phyloP scores from a whole-genome alignment of 2,329 filamentous ascomycete species.

The Thielaviopsis musarum region DNA sequence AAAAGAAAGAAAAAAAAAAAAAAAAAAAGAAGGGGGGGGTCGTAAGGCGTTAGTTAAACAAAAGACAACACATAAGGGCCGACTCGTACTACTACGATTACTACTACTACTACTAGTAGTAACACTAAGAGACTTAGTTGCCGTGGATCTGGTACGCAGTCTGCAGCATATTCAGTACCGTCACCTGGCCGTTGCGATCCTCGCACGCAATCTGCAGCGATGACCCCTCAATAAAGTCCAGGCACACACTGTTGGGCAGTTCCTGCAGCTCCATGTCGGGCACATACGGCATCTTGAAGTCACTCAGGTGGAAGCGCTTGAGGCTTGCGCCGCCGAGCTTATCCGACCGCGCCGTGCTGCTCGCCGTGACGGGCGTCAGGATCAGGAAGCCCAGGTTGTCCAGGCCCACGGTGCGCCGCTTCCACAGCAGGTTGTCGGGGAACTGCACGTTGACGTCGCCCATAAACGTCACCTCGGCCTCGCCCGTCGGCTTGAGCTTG shows the following conservation, averaged over 20 bases:
- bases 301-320: slow-evolving; percentile 71
- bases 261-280: slow-evolving; percentile 89
- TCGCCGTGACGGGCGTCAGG: slow-evolving; percentile 42
- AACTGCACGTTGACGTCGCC: slow-evolving; percentile 96
- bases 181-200: slow-evolving; percentile 39
- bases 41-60: slow-evolving; percentile 3
- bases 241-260: slow-evolving; percentile 64
- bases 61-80: neutral
- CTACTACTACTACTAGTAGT: too few species aligned
- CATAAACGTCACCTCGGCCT: slow-evolving; percentile 44
- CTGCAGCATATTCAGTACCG: slow-evolving; percentile 35
- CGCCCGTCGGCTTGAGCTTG: slow-evolving; percentile 18
- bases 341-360: slow-evolving; percentile 29
- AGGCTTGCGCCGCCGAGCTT: slow-evolving; percentile 34
- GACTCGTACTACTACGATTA: too few species aligned
- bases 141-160: neutral
- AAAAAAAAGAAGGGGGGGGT: slow-evolving; percentile 6
- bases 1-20: slow-evolving; percentile 3
- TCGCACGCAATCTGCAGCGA: slow-evolving; percentile 47
- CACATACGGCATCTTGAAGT: slow-evolving; percentile 62
- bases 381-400: slow-evolving; percentile 73
- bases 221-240: slow-evolving; percentile 45
- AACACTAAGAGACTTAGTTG: too few species aligned
- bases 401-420: slow-evolving; percentile 73
- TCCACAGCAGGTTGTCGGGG: slow-evolving; percentile 91